phyloP scores from a whole-genome alignment of 2,329 filamentous ascomycete species.

The Fusarium mangiferae region DNA sequence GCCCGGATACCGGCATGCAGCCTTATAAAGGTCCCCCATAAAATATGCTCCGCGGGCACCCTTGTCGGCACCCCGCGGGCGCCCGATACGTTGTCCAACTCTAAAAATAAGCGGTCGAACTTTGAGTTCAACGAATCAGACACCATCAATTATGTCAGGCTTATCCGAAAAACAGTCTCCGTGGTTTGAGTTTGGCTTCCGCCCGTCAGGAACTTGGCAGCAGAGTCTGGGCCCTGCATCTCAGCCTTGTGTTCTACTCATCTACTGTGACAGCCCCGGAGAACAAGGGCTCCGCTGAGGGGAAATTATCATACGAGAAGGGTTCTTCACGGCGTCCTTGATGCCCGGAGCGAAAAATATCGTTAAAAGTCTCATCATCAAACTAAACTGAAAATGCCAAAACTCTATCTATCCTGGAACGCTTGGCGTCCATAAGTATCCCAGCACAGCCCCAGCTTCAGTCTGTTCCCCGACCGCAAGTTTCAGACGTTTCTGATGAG shows the following conservation, averaged over 20 bases:
- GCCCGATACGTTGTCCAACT: neutral
- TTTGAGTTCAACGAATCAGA: neutral
- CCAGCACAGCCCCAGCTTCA: neutral
- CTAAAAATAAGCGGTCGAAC: neutral
- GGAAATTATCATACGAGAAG: neutral
- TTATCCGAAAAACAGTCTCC: neutral
- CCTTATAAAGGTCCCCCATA: neutral
- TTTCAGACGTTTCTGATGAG: neutral
- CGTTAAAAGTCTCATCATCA: neutral
- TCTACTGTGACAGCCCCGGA: neutral
- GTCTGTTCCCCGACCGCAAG: neutral
- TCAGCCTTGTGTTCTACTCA: too few species aligned
- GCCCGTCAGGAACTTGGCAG: neutral
- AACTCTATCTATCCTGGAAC: neutral
- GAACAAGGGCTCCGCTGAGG: neutral
- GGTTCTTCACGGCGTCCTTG: neutral
- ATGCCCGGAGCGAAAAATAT: neutral
- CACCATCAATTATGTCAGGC: too few species aligned
- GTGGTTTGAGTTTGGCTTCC: neutral
- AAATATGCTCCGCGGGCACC: neutral
- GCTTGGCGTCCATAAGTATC: neutral
- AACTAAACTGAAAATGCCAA: neutral
- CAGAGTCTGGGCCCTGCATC: neutral
- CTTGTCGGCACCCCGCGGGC: slow-evolving; percentile 3
- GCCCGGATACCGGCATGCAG: neutral